Base-by-base conservation (phyloP, 768 basidiomycete species). In the Rhodotorula paludigena region DNA sequence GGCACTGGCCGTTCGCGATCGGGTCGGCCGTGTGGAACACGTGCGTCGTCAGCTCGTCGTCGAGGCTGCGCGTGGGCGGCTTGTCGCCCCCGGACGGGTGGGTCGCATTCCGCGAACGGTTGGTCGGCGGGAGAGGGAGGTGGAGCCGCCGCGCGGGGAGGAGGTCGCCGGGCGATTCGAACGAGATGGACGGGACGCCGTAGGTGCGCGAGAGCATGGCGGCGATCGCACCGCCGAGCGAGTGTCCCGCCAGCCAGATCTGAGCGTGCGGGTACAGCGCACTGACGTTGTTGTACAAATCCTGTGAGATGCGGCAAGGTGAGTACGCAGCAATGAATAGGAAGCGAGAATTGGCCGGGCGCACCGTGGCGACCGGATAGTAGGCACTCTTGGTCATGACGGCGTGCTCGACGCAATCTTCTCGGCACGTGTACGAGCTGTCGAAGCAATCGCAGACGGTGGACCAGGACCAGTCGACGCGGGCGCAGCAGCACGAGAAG, bases 1-100 rank as follows among this genome's bases (percentile, higher is more conserved):
- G 92, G 75, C 90, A 92, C 0, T 82, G 82, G 2, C 89, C 89
- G 41, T 89, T 89, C 6, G 93, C 84, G 42, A 97, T 89, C 0
- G 93, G 93, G 81, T 98, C 94, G 30, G 88, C 93, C 1, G 89
- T 97, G 76, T 97, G 88, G 75, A 89, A 94, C 14, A 97, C 82
- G 74, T 97, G 91, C 0, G 88, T 92, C 48, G 72, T 69, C 28
- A 69, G 33, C 57, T 68, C 59, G 64, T 64, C 63, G 52, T 60
- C 58, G 44, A 71, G 36, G 9, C 41, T 44, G 15, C 63, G 64
- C 3, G 10, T 5, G 2, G 60, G 58, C 12, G 45, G 33, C 23
- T 16, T 11, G 9, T 8, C 1, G 38, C 25, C 5, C 16, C 21
- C 25, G 38, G 44, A 20, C 11, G 60, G 9, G 32, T 44, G 15